Evolutionary conservation across 345 rosid species (phyloP), one percentile per base, ranked within the genome.

Genomic region (Eucalyptus leucophloia): DNA sequence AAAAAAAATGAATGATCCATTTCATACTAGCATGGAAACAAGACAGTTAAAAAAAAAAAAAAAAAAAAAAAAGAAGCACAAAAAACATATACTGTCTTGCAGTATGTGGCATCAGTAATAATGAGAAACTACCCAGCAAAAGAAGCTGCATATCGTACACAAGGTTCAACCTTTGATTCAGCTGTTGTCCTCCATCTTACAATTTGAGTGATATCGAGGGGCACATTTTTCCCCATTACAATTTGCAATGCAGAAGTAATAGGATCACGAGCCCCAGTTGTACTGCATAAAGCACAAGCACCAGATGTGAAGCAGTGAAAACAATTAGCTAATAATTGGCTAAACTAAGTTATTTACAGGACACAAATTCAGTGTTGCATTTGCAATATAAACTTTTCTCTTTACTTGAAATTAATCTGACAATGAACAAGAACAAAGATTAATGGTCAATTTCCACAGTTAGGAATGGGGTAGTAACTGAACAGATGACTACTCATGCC

Each of bases 231-330:
- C 32, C 99, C 99, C 89, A 98, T 91, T 89, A 95, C 94, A 92
- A 98, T 94, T 89, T 98, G 98, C 94, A 98, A 89, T 8, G 98
- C 97, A 72, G 99, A 98, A 92, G 99, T 98, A 89, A 94, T 86
- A 89, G 99, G 97, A 95, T 98, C 99, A 90, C 99, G 95, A 92
- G 95, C 93, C 90, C 99, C 99, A 49, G 99, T 98, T 53, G 99
- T 96, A 91, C 99, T 98, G 98, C 91, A 94, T 89, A 37, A 86
- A 62, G 89, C 62, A 77, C 85, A 77, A 77, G 6, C 85, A 77
- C 47, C 28, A 88, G 42, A 87, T 85, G 34, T 28, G 56, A 58
- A 51, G 49, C 86, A 45, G 32, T 86, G 62, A 50, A 21, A 77
- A 77, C 15, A 12, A 28, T 87, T 19, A 69, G 21, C 89, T 45